These are phyloP conservation scores for Durio zibethinus DNA, from an alignment of 345 rosid genomes.

Conservation along the genomic window DNA sequence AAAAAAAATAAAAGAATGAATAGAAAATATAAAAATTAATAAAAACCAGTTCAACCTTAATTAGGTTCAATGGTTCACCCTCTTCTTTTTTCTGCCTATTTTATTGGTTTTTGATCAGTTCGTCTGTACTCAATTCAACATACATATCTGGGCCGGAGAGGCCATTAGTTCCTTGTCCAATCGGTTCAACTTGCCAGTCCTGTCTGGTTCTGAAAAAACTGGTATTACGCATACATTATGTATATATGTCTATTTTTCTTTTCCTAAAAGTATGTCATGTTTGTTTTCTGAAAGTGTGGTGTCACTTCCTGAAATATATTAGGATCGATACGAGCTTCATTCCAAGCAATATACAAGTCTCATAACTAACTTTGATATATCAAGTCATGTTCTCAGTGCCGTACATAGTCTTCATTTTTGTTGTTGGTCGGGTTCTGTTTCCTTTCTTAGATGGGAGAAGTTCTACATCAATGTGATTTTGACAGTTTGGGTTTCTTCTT, in stretches of 20 bases:
- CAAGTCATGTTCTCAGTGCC: not conserved
- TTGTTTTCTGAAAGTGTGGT: not conserved
- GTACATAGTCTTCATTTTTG: not conserved
- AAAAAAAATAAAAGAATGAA: not conserved
- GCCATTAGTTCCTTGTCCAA: not conserved
- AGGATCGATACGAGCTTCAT: not conserved
- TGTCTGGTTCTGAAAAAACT: not conserved
- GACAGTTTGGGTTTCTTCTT: not conserved
- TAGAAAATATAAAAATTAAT: not conserved
- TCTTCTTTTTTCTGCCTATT: not conserved
- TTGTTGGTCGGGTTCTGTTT: not conserved
- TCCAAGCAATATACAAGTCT: not conserved
- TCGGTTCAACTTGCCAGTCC: not conserved
- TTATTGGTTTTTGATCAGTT: slow-evolving; percentile 42
- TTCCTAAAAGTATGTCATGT: not conserved
- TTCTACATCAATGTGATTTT: not conserved
- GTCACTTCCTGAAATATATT: not conserved
- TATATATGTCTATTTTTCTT: not conserved
- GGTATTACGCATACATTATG: not conserved
- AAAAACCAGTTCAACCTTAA: not conserved
- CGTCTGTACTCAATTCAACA: not conserved
- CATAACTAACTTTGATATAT: not conserved
- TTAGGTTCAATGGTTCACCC: not conserved
- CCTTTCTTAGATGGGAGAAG: not conserved
- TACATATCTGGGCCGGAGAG: not conserved